These are phyloP conservation scores for Luffa aegyptiaca DNA, from an alignment of 306 rosid genomes.

Conservation along the genomic window DNA sequence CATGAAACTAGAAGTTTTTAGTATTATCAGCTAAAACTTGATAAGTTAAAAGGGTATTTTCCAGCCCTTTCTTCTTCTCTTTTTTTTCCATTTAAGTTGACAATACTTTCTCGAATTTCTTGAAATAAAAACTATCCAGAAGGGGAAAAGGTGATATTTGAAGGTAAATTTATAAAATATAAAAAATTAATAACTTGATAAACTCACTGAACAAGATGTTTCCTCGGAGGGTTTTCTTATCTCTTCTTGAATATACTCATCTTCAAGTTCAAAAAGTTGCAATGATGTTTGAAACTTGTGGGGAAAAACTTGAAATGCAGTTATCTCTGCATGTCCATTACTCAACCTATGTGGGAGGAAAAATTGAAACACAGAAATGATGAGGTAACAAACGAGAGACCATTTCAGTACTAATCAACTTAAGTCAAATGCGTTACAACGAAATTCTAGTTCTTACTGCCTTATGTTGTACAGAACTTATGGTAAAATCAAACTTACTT, in stretches of 20 bases:
- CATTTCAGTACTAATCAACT: background rate
- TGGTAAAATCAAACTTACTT: constrained; percentile 34
- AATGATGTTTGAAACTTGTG: constrained; percentile 79
- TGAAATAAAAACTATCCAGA: background rate
- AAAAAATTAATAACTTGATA: background rate
- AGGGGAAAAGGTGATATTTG: background rate
- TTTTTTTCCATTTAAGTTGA: background rate
- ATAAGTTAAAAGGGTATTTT: background rate
- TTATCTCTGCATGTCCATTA: constrained; percentile 60
- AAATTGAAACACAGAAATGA: constrained; percentile 10
- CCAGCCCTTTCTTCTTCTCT: background rate
- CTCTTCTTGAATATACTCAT: constrained; percentile 81
- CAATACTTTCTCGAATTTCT: background rate
- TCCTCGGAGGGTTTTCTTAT: constrained; percentile 57
- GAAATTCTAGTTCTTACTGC: background rate
- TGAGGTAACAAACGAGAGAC: constrained; percentile 9
- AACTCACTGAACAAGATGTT: constrained; percentile 58
- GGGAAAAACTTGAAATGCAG: constrained; percentile 81
- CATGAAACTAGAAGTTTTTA: too few relatives aligned
- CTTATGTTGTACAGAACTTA: background rate
- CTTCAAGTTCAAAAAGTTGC: constrained; percentile 75
- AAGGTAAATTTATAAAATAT: background rate
- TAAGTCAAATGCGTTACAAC: background rate
- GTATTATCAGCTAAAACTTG: background rate
- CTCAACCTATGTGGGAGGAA: constrained; percentile 34